A percentile compares a stretch with the other conserved stretches of the same genome.
These are phyloP conservation scores for Suhomyces choctaworum DNA, from an alignment of 1,139 yeast genomes.

Conservation along the genomic window DNA sequence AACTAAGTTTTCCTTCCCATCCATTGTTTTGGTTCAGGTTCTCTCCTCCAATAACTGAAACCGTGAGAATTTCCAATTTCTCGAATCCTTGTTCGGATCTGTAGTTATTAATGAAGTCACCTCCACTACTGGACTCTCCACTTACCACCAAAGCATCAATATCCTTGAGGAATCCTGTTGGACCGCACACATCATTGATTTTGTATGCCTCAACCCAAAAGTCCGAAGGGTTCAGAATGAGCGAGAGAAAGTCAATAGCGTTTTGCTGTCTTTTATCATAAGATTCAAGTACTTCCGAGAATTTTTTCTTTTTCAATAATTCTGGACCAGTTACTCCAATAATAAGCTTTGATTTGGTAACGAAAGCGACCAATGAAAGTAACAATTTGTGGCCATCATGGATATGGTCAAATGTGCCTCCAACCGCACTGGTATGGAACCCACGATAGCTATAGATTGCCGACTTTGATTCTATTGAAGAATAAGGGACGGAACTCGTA, in stretches of 20 bases:
- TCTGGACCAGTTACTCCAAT: constrained; percentile 86
- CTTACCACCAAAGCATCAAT: constrained; percentile 83
- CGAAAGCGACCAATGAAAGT: constrained; percentile 68
- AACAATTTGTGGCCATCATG: constrained; percentile 95
- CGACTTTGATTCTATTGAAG: too few species aligned
- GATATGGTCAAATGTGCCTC: constrained; percentile 96
- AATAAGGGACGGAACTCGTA: neutral
- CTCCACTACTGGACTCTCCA: constrained; percentile 78
- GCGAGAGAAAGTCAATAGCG: constrained; percentile 50
- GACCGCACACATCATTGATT: constrained; percentile 89
- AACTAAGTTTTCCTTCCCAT: constrained; percentile 78
- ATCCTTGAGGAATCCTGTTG: constrained; percentile 75
- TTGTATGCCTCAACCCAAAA: constrained; percentile 44
- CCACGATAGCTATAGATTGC: neutral
- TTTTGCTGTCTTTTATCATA: constrained; percentile 50
- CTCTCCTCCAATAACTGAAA: constrained; percentile 68
- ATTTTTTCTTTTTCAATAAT: constrained; percentile 73
- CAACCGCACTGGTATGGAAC: constrained; percentile 55
- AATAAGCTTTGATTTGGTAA: constrained; percentile 56
- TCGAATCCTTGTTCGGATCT: constrained; percentile 59
- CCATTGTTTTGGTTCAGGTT: constrained; percentile 37
- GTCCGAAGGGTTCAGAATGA: constrained; percentile 26
- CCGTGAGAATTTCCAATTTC: constrained; percentile 55
- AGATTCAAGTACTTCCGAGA: constrained; percentile 61
- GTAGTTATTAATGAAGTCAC: constrained; percentile 62